Percentiles rank a stretch among this genome's conserved stretches.
Conservation (phyloP, 176 grass and related monocot species). For the Microstegium vimineum region DNA sequence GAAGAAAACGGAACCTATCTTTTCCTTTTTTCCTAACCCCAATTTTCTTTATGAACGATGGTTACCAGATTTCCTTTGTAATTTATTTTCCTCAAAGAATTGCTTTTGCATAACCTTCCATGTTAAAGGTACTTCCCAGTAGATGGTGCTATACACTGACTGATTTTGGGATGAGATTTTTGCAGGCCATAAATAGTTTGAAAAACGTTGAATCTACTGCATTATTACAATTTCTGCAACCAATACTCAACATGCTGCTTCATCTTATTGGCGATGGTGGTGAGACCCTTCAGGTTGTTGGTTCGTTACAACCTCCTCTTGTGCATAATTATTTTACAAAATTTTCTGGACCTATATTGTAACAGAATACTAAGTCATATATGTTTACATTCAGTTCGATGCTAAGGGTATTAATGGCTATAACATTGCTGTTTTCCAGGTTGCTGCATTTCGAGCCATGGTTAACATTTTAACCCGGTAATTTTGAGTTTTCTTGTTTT, state of each 20-base stretch:
- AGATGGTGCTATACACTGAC: background rate
- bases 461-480: constrained; percentile 98
- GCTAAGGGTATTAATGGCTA: too few relatives aligned
- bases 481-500: constrained; percentile 18
- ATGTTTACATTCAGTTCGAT: too few relatives aligned
- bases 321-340: constrained; percentile 3
- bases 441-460: constrained; percentile 98
- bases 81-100: background rate
- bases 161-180: constrained; percentile 14
- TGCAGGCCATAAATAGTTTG: constrained; percentile 98
- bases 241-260: constrained; percentile 98
- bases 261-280: constrained; percentile 99
- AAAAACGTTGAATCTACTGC: constrained; percentile 97
- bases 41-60: background rate
- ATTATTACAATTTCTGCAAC: constrained; percentile 89
- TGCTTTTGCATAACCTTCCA: background rate
- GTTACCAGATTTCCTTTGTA: background rate
- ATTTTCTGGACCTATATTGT: background rate
- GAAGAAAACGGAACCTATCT: background rate
- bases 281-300: constrained; percentile 96
- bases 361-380: constrained; percentile 6
- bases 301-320: constrained; percentile 28
- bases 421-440: constrained; percentile 38
- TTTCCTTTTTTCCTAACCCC: background rate
- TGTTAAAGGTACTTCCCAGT: constrained; percentile 12